Evolutionary conservation across 139 green algal genomes (phyloP).

Genomic region (Deuterostichococcus epilithicus): DNA sequence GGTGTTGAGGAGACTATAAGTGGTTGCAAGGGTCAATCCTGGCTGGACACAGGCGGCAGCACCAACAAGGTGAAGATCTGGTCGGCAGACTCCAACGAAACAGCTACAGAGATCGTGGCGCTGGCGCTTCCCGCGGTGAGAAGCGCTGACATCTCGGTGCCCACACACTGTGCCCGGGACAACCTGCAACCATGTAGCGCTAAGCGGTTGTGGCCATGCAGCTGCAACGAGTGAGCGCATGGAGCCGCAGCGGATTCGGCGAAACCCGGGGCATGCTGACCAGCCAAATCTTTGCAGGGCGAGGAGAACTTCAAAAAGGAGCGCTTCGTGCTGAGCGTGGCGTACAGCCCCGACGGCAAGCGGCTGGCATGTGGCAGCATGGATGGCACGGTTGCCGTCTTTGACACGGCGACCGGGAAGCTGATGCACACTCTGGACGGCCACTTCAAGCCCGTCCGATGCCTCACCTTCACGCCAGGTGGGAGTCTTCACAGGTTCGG

Average conservation of each 20-base stretch:
- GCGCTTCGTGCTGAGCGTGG: slow-evolving; percentile 70
- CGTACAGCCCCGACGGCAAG: slow-evolving; percentile 62
- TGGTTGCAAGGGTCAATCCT: too few relatives aligned
- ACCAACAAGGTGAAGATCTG: slow-evolving; percentile 45
- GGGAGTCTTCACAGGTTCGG: not conserved
- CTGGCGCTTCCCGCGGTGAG: slow-evolving; percentile 23
- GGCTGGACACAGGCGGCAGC: slow-evolving; percentile 66
- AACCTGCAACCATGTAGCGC: not conserved
- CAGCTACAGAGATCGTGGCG: slow-evolving; percentile 16
- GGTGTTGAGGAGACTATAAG: slow-evolving; percentile 20
- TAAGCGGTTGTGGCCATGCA: too few relatives aligned
- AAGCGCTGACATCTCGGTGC: not conserved
- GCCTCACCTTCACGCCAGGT: slow-evolving; percentile 77
- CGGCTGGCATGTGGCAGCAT: slow-evolving; percentile 68
- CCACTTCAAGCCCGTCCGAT: slow-evolving; percentile 83
- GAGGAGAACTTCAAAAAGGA: slow-evolving; percentile 46
- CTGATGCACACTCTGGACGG: slow-evolving; percentile 67
- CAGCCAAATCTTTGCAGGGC: slow-evolving; percentile 1
- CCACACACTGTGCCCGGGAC: not conserved
- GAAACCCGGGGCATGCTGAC: not conserved
- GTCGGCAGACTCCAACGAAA: slow-evolving; percentile 11
- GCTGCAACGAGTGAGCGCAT: too few relatives aligned
- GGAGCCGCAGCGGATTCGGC: too few relatives aligned
- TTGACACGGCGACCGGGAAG: slow-evolving; percentile 54
- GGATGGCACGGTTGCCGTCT: slow-evolving; percentile 75